Evolutionary conservation across 2,329 filamentous ascomycete species (phyloP), one percentile per base, ranked within the genome.

Genomic region (Paradendryphiella salina): DNA sequence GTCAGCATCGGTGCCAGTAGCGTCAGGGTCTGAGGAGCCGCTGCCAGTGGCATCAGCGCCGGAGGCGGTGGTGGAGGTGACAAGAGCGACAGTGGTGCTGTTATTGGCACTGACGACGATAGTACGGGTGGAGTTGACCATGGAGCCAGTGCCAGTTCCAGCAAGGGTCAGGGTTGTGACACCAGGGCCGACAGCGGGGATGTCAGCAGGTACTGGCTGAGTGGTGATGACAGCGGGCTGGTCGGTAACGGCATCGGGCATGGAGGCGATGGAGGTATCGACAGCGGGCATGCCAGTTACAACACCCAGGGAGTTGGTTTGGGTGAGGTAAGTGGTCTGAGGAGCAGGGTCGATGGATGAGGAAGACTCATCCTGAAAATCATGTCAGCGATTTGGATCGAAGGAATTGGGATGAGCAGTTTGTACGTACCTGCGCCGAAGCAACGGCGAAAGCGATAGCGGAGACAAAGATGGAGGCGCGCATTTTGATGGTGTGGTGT

Each of bases 181-280:
- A 52, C 72, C 72, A 41, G 67, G 42, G 55, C 61, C 63, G 7
- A 70, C 64, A n/a, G 70, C 72, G 2, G 72, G 72, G 46, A 74
- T 71, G 57, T 64, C 59, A 43, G 64, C 66, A 17, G 60, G 53
- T 15, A 50, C n/a, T 34, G 71, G 69, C 60, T 66, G 61, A 4
- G 54, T 43, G 31, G 62, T 64, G 21, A 57, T 57, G 8, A 45
- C 56, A 21, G 57, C 46, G 8, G 68, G 66, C 54, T 66, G 61
- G 7, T 28, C 26, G 42, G 63, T 62, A 26, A 54, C 60, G 23
- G 48, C 60, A 14, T 61, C 47, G n/a, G 69, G 68, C 57, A 66
- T 60, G 35, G 42, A 47, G 38, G 64, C 60, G 37, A 61, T 59
- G 9, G 43, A 46, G 28, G 67, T 72, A 14, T 50, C 63, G 21